Percentiles rank a stretch among this genome's conserved stretches.
Evolutionary conservation across 257 asterid genomes (phyloP).

Genomic region (Buddleja alternifolia): DNA sequence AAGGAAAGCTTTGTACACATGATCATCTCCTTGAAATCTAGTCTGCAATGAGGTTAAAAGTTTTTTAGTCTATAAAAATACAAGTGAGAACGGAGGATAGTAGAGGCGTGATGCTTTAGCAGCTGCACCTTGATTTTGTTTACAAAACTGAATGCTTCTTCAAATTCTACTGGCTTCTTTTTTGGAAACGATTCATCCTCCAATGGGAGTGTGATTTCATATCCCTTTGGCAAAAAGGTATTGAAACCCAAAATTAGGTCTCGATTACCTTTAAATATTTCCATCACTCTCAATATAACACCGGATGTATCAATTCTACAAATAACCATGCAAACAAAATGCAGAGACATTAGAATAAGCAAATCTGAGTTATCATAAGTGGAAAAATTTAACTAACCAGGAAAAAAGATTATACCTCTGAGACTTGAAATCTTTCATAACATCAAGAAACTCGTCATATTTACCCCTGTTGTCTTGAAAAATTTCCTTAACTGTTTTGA

Average conservation of each 20-base stretch:
- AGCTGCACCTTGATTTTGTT: conserved; percentile 77
- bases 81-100: conserved; percentile 15
- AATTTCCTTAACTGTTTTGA: conserved; percentile 70
- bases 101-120: conserved; percentile 31
- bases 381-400: conserved; percentile 21
- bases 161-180: conserved; percentile 74
- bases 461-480: conserved; percentile 77
- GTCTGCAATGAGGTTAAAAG: conserved; percentile 56
- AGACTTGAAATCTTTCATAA: conserved; percentile 93
- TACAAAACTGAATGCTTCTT: conserved; percentile 84
- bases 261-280: conserved; percentile 76
- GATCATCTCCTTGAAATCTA: conserved; percentile 85
- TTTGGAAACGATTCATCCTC: conserved; percentile 63
- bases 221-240: conserved; percentile 88
- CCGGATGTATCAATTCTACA: conserved; percentile 69
- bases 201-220: conserved; percentile 65
- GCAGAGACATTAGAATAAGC: background rate
- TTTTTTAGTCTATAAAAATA: conserved; percentile 34
- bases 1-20: conserved; percentile 87
- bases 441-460: conserved; percentile 85
- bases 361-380: conserved; percentile 16
- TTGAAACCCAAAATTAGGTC: conserved; percentile 92
- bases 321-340: conserved; percentile 30
- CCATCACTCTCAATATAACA: conserved; percentile 78
- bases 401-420: conserved; percentile 58